Evolutionary conservation across 345 rosid genomes (phyloP).

Genomic region (Passiflora organensis): DNA sequence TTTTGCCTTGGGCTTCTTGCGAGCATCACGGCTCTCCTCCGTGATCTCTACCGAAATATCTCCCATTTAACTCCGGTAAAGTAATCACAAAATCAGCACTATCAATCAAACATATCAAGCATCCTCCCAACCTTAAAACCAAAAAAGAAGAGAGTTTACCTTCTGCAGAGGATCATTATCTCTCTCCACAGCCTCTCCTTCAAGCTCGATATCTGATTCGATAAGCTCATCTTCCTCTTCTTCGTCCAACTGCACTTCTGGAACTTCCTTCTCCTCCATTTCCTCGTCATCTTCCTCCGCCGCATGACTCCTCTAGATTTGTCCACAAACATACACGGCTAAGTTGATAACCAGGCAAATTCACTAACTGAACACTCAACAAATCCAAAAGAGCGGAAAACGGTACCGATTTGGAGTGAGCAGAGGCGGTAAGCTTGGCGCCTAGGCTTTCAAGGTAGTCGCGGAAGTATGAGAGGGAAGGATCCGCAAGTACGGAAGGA

Average conservation of each 20-base stretch:
- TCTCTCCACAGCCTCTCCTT: constrained; percentile 71
- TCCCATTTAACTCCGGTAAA: constrained; percentile 79
- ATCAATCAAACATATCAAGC: too few species aligned
- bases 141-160: constrained; percentile 33
- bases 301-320: constrained; percentile 47
- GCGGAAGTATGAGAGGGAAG: constrained; percentile 87
- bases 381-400: neutral
- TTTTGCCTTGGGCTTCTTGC: constrained; percentile 77
- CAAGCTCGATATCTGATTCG: constrained; percentile 90
- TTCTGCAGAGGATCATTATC: constrained; percentile 95
- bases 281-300: constrained; percentile 74
- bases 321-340: neutral
- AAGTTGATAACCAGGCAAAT: too few species aligned
- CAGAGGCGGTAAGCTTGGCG: constrained; percentile 59
- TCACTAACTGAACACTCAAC: too few species aligned
- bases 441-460: constrained; percentile 91
- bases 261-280: constrained; percentile 38
- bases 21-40: constrained; percentile 78
- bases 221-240: constrained; percentile 74
- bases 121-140: neutral
- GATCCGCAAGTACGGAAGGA: constrained; percentile 72
- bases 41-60: constrained; percentile 70
- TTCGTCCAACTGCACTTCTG: constrained; percentile 28
- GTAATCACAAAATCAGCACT: too few species aligned
- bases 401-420: constrained; percentile 53